Evolutionary conservation across 345 rosid species (phyloP).

Genomic region (Microcos paniculata): DNA sequence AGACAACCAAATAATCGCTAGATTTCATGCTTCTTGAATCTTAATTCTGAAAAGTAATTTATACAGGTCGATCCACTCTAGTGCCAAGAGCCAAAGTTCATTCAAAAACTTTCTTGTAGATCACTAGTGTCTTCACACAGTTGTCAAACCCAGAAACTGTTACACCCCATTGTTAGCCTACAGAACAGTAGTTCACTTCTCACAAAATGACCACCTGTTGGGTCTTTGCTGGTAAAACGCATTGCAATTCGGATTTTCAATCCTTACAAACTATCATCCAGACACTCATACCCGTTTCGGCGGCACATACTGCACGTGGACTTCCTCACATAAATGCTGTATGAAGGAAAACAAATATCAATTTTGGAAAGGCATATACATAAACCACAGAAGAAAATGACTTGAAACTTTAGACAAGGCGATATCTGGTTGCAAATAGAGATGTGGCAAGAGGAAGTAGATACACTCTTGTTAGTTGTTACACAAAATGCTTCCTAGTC

Average conservation of each 20-base stretch:
- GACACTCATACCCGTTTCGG: conserved; percentile 57
- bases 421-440: background rate
- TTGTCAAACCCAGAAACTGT: background rate
- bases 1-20: background rate
- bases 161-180: background rate
- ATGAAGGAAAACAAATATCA: conserved; percentile 9
- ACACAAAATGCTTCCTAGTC: background rate
- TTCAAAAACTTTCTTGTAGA: background rate
- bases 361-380: background rate
- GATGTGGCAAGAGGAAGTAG: background rate
- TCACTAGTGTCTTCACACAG: background rate
- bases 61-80: background rate
- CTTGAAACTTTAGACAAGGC: background rate
- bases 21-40: background rate
- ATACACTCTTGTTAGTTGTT: no score
- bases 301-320: conserved; percentile 65
- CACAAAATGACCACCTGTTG: background rate
- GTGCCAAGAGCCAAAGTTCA: background rate
- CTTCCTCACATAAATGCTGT: conserved; percentile 84
- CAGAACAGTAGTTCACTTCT: background rate
- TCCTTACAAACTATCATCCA: background rate
- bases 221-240: background rate
- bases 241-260: background rate
- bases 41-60: background rate
- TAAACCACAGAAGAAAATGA: background rate